phyloP scores from a whole-genome alignment of 805 yeast genomes.

The Sugiyamaella qingdaonensis region DNA sequence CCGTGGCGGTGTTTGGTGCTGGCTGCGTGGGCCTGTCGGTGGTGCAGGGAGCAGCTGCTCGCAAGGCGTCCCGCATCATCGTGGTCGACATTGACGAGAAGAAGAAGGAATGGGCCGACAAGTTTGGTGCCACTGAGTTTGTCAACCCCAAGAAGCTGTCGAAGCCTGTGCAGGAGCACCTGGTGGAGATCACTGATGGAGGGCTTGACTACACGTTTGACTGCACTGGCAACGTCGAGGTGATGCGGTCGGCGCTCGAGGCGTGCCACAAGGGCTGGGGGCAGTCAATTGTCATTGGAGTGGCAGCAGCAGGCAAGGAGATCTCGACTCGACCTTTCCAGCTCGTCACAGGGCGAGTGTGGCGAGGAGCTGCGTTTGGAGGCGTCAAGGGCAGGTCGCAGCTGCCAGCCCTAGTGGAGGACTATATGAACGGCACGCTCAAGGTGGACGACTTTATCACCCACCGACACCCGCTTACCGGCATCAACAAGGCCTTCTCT shows the following conservation, averaged over 20 bases:
- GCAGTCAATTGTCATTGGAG: constrained; percentile 90
- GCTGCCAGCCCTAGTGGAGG: constrained; percentile 84
- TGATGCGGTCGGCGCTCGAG: constrained; percentile 95
- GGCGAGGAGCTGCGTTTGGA: constrained; percentile 99
- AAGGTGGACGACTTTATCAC: constrained; percentile 95
- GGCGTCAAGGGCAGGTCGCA: constrained; percentile 98
- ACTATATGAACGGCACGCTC: constrained; percentile 72
- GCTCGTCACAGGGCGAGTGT: constrained; percentile 96
- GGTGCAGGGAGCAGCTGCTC: constrained; percentile 86
- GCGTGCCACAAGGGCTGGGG: constrained; percentile 99
- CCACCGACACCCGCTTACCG: constrained; percentile 71
- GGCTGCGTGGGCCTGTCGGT: constrained; percentile 97
- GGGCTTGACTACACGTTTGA: constrained; percentile 96
- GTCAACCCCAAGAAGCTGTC: constrained; percentile 77
- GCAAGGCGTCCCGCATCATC: constrained; percentile 73
- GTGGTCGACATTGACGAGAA: constrained; percentile 82
- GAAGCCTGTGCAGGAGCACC: constrained; percentile 70
- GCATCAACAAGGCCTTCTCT: constrained; percentile 85
- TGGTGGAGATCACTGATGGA: constrained; percentile 90
- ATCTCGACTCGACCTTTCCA: constrained; percentile 97
- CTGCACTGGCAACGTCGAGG: constrained; percentile 94
- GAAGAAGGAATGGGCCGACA: constrained; percentile 78
- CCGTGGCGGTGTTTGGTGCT: constrained; percentile 94
- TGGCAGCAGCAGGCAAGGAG: constrained; percentile 97
- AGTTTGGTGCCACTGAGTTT: constrained; percentile 95